Percentiles rank a stretch among this genome's conserved stretches.
Conservation (phyloP, 2,329 filamentous ascomycete species). For the Didymella pomorum region DNA sequence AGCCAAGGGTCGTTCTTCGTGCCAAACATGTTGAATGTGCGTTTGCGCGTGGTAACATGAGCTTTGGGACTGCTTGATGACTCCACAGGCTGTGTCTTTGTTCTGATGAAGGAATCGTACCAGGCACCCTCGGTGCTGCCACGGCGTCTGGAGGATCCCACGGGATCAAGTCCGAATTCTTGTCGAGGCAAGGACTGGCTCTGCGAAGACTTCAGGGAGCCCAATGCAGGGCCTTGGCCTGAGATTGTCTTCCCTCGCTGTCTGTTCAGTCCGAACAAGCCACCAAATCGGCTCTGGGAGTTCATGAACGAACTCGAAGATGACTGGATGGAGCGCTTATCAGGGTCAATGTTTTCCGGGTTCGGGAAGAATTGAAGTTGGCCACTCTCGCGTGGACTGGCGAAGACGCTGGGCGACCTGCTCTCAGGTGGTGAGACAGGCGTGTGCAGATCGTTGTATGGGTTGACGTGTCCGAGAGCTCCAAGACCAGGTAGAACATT, state of each 20-base stretch:
- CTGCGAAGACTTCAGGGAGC: constrained; percentile 73
- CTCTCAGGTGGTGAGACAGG: constrained; percentile 54
- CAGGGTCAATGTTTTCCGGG: constrained; percentile 54
- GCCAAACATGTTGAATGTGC: constrained; percentile 60
- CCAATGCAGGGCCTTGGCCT: constrained; percentile 70
- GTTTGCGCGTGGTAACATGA: constrained; percentile 53
- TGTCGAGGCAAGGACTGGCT: constrained; percentile 79
- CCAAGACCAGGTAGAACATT: constrained; percentile 53
- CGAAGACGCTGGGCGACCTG: constrained; percentile 56
- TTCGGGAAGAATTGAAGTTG: constrained; percentile 53
- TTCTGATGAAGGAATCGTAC: constrained; percentile 61
- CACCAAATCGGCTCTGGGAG: constrained; percentile 63
- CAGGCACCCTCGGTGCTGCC: constrained; percentile 63
- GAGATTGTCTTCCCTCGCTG: constrained; percentile 68
- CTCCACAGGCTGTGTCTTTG: constrained; percentile 45
- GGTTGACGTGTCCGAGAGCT: constrained; percentile 48
- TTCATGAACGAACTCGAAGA: constrained; percentile 60
- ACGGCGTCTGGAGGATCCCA: constrained; percentile 62
- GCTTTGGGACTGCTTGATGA: constrained; percentile 44
- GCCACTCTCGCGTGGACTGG: constrained; percentile 57
- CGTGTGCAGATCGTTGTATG: constrained; percentile 51
- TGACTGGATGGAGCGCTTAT: constrained; percentile 57
- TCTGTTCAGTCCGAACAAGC: constrained; percentile 67
- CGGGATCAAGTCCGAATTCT: constrained; percentile 57
- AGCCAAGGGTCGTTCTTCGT: constrained; percentile 62